Evolutionary conservation across 1,139 yeast species (phyloP).

Genomic region (Candida sanyaensis): DNA sequence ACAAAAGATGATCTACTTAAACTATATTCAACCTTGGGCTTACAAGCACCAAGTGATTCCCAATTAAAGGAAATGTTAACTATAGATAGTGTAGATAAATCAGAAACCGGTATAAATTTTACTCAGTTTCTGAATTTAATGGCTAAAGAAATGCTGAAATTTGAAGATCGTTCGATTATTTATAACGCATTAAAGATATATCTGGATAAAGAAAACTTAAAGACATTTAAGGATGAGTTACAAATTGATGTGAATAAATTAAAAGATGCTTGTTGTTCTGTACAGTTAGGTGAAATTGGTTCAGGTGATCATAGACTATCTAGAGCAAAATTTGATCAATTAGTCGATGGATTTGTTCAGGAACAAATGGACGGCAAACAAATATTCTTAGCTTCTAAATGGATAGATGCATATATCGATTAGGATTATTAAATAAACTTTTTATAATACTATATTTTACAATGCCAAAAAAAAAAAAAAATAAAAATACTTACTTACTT

Average conservation of each 20-base stretch:
- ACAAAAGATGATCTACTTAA: conserved; percentile 59
- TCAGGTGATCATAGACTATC: conserved; percentile 54
- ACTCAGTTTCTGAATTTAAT: conserved; percentile 70
- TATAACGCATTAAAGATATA: conserved; percentile 56
- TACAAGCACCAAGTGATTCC: conserved; percentile 38
- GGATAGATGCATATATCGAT: conserved; percentile 58
- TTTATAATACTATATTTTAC: conserved; percentile 1
- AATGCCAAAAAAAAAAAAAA: background rate
- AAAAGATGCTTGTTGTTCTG: conserved; percentile 50
- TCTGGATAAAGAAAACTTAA: conserved; percentile 9
- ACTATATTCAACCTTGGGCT: conserved; percentile 53
- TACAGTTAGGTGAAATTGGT: conserved; percentile 44
- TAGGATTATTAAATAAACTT: conserved; percentile 14
- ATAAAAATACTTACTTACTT: background rate
- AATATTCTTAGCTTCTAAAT: conserved; percentile 56
- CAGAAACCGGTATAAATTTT: conserved; percentile 55
- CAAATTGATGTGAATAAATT: conserved; percentile 53
- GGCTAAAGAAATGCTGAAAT: conserved; percentile 56
- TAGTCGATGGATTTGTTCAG: conserved; percentile 58
- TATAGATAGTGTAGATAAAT: conserved; percentile 20
- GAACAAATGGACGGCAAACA: conserved; percentile 60
- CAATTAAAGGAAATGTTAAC: conserved; percentile 54
- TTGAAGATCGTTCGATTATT: conserved; percentile 64
- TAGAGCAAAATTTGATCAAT: conserved; percentile 50
- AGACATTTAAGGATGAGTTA: conserved; percentile 49